A percentile compares a stretch with the other conserved stretches of the same genome.
These are phyloP conservation scores for Coemansia sp. DNA, from an alignment of 192 early-diverging fungal species.

Conservation along the genomic window DNA sequence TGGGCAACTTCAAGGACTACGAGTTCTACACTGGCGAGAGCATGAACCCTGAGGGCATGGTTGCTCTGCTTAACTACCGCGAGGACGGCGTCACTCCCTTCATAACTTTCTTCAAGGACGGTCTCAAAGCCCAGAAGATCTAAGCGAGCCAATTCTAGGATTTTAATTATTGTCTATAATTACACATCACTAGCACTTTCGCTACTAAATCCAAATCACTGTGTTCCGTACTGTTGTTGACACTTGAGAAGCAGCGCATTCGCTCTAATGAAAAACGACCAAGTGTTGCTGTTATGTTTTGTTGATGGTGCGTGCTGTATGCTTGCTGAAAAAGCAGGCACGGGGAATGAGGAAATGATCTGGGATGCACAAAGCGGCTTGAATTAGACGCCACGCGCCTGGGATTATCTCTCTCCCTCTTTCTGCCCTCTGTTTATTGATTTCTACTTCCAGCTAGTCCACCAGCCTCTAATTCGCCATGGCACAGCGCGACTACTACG, in stretches of 20 bases:
- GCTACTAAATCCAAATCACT: neutral
- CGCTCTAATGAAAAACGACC: no score
- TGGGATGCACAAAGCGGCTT: neutral
- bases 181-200: neutral
- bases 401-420: neutral
- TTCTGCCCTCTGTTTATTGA: slow-evolving; percentile 2
- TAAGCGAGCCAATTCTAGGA: slow-evolving; percentile 10
- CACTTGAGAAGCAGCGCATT: no score
- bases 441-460: neutral
- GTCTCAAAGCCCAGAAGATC: slow-evolving; percentile 77
- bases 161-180: neutral
- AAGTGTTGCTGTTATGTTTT: no score
- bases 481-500: slow-evolving; percentile 47
- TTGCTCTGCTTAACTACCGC: slow-evolving; percentile 91
- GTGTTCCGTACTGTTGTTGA: neutral
- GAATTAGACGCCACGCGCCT: neutral
- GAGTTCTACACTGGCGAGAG: slow-evolving; percentile 88
- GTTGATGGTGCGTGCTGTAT: no score
- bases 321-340: no score
- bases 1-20: slow-evolving; percentile 81
- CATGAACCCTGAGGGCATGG: slow-evolving; percentile 86
- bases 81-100: slow-evolving; percentile 91
- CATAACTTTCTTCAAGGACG: slow-evolving; percentile 90
- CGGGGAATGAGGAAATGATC: no score
- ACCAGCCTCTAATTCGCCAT: slow-evolving; percentile 12